Evolutionary conservation across 2,329 filamentous ascomycete species (phyloP), one percentile per base, ranked within the genome.

Genomic region (Epichloe uncinata): DNA sequence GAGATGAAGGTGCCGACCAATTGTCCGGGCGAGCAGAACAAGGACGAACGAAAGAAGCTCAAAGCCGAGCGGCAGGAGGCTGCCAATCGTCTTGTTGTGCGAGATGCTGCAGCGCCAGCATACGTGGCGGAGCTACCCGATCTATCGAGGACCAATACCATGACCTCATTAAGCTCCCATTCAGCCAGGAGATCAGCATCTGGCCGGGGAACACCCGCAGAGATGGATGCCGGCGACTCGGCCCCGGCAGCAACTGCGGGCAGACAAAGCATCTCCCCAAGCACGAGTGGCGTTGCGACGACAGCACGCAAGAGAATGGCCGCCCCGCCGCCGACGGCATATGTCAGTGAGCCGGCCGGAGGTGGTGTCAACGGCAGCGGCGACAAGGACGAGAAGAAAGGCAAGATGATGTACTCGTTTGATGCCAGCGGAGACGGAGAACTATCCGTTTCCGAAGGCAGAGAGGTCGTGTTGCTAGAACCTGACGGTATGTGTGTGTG

Each of bases 1-100:
- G 88, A 98, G 71, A 93, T 98, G 84, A 98, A 97, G 68, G 93
- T 97, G 0, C 89, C 93, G 0, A 86, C 93, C 7, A 87, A 95
- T 63, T 98, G 93, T 62, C 93, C 93, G 0, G 93, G 93, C 46
- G 93, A 97, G 62, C 81, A 93, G 63, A 84, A 76, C 55, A 98
- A 97, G 67, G 93, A 97, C 54, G 90, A 95, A 60, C 90, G 84
- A 71, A 98, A 96, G 73, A 94, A 90, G 60, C 75, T 95, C 57
- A 97, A 97, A 68, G 77, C 78, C 41, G 84, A 90, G 63, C 79
- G 90, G 53, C 91, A 97, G 68, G 84, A 86, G 52, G 75, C 82
- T 4, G 85, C 90, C 12, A 86, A 84, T 60, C 70, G 79, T 34
- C 63, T 78, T 22, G 64, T 79, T 6, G 72, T 70, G 40, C 72